Conservation (phyloP, 257 asterid genomes). For the Henckelia pumila region DNA sequence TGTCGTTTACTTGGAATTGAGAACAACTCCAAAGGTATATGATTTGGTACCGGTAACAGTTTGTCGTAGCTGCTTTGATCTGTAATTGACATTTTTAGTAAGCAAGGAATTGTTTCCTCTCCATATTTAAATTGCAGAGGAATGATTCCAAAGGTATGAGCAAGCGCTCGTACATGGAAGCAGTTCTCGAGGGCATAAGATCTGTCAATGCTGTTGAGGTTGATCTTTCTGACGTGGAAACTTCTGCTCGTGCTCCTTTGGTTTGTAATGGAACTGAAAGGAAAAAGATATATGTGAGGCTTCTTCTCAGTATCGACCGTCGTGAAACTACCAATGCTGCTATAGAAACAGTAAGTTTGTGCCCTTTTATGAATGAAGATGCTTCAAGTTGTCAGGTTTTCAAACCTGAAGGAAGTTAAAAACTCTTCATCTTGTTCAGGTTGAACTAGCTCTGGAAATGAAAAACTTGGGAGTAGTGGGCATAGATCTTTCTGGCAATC, state of each 20-base stretch:
- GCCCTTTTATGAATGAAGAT: slow-evolving; percentile 3
- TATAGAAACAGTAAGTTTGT: slow-evolving; percentile 77
- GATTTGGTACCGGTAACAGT: background rate
- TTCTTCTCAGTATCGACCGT: slow-evolving; percentile 90
- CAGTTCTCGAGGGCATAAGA: slow-evolving; percentile 73
- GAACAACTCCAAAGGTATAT: slow-evolving; percentile 91
- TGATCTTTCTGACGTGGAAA: slow-evolving; percentile 40
- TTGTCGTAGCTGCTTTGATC: slow-evolving; percentile 8
- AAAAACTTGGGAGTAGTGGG: slow-evolving; percentile 81
- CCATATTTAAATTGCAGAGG: slow-evolving; percentile 41
- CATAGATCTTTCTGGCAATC: slow-evolving; percentile 92
- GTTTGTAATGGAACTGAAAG: slow-evolving; percentile 31
- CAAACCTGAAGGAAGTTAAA: slow-evolving; percentile 19
- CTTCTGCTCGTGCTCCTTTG: slow-evolving; percentile 28
- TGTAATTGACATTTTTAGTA: background rate
- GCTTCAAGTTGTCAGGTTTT: background rate
- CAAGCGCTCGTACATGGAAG: slow-evolving; percentile 83
- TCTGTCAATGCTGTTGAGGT: slow-evolving; percentile 58
- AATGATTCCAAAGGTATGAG: slow-evolving; percentile 84
- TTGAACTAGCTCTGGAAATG: slow-evolving; percentile 74
- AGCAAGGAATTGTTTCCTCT: background rate
- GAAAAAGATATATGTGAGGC: slow-evolving; percentile 73
- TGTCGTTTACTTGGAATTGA: slow-evolving; percentile 81
- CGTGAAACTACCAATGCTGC: slow-evolving; percentile 91
- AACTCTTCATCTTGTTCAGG: slow-evolving; percentile 42